Evolutionary conservation across 1,139 yeast species (phyloP).

Genomic region (Lodderomyces orthopsilosis): DNA sequence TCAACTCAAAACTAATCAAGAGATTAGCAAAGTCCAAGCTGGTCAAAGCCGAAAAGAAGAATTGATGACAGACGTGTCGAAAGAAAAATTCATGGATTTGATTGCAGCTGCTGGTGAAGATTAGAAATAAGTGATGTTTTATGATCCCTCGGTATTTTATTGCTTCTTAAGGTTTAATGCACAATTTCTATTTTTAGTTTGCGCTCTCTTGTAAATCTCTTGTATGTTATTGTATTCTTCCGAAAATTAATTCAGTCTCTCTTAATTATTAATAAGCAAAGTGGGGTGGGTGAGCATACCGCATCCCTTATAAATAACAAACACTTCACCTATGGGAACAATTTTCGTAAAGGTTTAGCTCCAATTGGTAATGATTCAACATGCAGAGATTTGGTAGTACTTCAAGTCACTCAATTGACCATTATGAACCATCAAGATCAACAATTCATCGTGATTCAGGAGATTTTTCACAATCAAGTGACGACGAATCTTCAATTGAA

Average conservation of each 20-base stretch:
- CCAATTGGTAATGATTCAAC: not conserved
- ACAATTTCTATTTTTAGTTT: no score
- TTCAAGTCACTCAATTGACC: not conserved
- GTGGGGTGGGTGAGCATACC: not conserved
- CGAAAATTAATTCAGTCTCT: not conserved
- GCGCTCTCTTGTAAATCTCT: not conserved
- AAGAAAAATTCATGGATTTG: constrained; percentile 84
- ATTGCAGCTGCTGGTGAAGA: constrained; percentile 72
- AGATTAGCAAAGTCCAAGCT: constrained; percentile 35
- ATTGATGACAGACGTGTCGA: constrained; percentile 74
- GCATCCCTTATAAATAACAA: not conserved
- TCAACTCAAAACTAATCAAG: constrained; percentile 59
- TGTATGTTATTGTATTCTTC: not conserved
- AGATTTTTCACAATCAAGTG: not conserved
- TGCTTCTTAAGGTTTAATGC: no score
- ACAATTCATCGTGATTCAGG: not conserved
- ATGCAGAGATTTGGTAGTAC: constrained; percentile 1
- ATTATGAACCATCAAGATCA: not conserved
- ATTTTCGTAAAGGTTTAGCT: not conserved
- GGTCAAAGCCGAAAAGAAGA: constrained; percentile 52
- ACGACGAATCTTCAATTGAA: not conserved
- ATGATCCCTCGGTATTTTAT: not conserved
- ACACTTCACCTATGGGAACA: not conserved
- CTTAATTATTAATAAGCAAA: not conserved
- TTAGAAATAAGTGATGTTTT: not conserved